phyloP scores from a whole-genome alignment of 73 alveolate species.

The Paramecium pentaurelia region DNA sequence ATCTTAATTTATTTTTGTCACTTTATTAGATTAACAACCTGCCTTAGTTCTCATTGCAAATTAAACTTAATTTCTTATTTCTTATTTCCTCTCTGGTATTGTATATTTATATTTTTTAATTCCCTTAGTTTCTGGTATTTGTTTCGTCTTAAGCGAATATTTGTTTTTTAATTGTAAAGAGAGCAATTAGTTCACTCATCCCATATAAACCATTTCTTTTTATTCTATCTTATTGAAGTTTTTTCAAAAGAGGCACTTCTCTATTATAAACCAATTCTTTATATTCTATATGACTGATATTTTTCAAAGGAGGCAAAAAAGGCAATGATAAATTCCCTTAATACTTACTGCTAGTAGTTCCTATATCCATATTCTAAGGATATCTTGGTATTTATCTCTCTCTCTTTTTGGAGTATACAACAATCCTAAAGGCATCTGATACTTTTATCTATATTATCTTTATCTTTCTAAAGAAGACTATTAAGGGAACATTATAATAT shows the following conservation, averaged over 20 bases:
- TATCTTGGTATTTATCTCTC: not conserved
- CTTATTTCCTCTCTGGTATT: conserved; percentile 5
- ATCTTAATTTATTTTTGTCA: conserved; percentile 8
- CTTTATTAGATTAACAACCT: conserved; percentile 16
- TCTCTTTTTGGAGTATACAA: not conserved
- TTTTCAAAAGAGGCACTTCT: not conserved
- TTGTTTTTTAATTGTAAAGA: not conserved
- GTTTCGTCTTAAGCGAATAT: not conserved
- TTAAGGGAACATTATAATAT: not conserved
- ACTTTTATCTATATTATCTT: not conserved
- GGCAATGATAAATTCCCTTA: conserved; percentile 2
- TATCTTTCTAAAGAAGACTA: not conserved
- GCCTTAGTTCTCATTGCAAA: conserved; percentile 51
- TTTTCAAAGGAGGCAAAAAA: not conserved
- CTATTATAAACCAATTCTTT: not conserved
- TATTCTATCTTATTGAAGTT: conserved; percentile 2
- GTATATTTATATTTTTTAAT: conserved; percentile 33
- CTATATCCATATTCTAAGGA: not conserved
- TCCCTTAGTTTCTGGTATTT: not conserved
- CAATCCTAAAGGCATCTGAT: not conserved
- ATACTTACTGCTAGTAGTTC: not conserved
- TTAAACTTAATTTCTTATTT: not conserved
- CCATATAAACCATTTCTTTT: conserved; percentile 13
- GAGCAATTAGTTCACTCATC: not conserved
- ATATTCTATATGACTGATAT: not conserved